phyloP scores from a whole-genome alignment of 1,284 basidiomycete genomes.

The Marasmius oreades region DNA sequence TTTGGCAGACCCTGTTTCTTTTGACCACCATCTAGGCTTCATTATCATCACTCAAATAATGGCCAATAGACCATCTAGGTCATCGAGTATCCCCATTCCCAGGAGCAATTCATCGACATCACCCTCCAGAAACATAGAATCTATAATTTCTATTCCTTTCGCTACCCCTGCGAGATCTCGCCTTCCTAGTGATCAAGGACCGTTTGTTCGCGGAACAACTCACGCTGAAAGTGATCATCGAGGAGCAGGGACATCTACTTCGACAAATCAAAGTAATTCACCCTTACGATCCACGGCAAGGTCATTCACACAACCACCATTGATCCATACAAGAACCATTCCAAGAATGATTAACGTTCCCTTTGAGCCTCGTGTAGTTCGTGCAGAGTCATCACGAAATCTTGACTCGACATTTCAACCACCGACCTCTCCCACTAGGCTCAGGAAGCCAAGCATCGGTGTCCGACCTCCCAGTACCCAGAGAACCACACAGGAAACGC shows the following conservation, averaged over 20 bases:
- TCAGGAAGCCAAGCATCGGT: slow-evolving; percentile 42
- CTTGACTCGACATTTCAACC: slow-evolving; percentile 37
- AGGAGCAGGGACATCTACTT: slow-evolving; percentile 28
- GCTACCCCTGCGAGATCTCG: slow-evolving; percentile 38
- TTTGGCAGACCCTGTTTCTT: background rate
- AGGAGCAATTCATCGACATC: slow-evolving; percentile 40
- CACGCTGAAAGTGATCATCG: slow-evolving; percentile 25
- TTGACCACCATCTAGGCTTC: background rate
- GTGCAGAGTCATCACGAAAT: slow-evolving; percentile 39
- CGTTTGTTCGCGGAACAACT: slow-evolving; percentile 20
- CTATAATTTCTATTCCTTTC: slow-evolving; percentile 58
- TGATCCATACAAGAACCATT: slow-evolving; percentile 18
- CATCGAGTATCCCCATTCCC: slow-evolving; percentile 62
- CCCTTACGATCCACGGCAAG: slow-evolving; percentile 36
- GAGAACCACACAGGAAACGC: background rate
- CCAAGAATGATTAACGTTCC: slow-evolving; percentile 23
- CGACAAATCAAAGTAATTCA: slow-evolving; percentile 30
- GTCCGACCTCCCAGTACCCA: slow-evolving; percentile 16
- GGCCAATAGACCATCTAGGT: slow-evolving; percentile 51
- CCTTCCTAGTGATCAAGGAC: slow-evolving; percentile 25
- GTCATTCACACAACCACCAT: slow-evolving; percentile 27
- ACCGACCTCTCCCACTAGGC: slow-evolving; percentile 34
- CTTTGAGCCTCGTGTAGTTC: slow-evolving; percentile 66
- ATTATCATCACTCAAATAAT: slow-evolving; percentile 27
- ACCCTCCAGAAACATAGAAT: slow-evolving; percentile 55